Evolutionary conservation across 495 filamentous ascomycete genomes (phyloP), one percentile per base, ranked within the genome.

Genomic region (Podospora bellae-mahoneyi): DNA sequence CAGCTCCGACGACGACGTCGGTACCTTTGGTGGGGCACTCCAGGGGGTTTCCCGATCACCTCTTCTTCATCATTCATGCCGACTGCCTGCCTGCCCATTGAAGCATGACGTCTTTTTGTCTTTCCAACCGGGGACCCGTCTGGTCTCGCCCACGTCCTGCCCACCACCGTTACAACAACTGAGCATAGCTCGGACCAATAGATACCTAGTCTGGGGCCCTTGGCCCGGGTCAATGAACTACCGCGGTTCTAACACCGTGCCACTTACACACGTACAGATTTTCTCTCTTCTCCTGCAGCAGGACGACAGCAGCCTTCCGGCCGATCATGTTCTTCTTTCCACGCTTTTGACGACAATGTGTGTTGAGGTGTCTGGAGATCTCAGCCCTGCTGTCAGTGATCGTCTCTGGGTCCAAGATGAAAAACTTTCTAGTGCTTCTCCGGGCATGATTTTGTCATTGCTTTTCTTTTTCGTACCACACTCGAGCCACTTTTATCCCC

Each of bases 1-100:
- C n/a, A 60, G 10, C 32, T 55, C 55, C 48, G 44, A 58, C 55
- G 55, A 58, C 55, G n/a, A 58, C 19, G 1, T 58, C 23, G 55
- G 55, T 58, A 58, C n/a, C 9, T 26, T 27, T 66, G 18, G 66
- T 62, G 55, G 66, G 63, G 62, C 57, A 63, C 57, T 67, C 53
- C 28, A 55, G 53, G 39, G 23, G 53, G 20, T 28, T 58, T 63
- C 44, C 62, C 65, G 62, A 65, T 60, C 20, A 48, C 68, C 30
- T 32, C 30, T 32, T 30, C 58, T 16, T 26, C 1, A 23, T 23
- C 20, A 7, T 60, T 60, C 58, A 26, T 26, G 26, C 58, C 15
- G 1, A 5, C 15, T 26, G 26, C 30, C 20, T 23, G 23, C 20
- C 15, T 26, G 26, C 30, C 20, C 58, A 60, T 30, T 60, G 32